phyloP scores from a whole-genome alignment of 768 basidiomycete species.

The Candolleomyces eurysporus region DNA sequence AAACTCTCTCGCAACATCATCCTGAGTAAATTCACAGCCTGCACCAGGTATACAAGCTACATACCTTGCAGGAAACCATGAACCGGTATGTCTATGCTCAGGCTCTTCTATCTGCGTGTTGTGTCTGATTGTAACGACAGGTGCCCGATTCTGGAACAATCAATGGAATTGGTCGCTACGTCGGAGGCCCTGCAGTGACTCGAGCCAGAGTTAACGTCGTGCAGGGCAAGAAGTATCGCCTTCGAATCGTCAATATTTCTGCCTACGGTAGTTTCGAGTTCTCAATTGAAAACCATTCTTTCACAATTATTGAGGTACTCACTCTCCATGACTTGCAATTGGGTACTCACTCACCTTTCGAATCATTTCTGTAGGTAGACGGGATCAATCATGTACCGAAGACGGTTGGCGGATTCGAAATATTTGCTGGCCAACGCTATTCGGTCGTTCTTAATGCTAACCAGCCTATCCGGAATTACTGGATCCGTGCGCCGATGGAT shows the following conservation, averaged over 20 bases:
- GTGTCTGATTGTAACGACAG: background rate
- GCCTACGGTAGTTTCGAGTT: slow-evolving; percentile 42
- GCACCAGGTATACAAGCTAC: slow-evolving; percentile 5
- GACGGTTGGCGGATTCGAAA: slow-evolving; percentile 31
- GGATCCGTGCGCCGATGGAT: slow-evolving; percentile 24
- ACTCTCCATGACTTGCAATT: background rate
- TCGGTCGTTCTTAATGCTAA: slow-evolving; percentile 34
- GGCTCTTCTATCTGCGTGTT: background rate
- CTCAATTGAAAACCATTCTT: slow-evolving; percentile 31
- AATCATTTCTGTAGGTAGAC: slow-evolving; percentile 29
- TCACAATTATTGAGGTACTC: slow-evolving; percentile 19
- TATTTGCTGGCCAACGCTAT: slow-evolving; percentile 44
- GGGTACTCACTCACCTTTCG: slow-evolving; percentile 17
- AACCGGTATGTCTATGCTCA: background rate
- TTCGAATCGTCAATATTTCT: slow-evolving; percentile 51
- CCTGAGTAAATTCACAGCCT: background rate
- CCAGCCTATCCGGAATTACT: slow-evolving; percentile 37
- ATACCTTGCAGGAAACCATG: slow-evolving; percentile 4
- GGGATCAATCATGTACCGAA: slow-evolving; percentile 24
- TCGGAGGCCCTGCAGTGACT: slow-evolving; percentile 35
- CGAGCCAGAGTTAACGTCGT: slow-evolving; percentile 42
- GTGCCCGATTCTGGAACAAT: slow-evolving; percentile 40
- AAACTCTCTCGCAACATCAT: background rate
- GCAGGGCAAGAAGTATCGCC: slow-evolving; percentile 45
- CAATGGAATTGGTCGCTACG: slow-evolving; percentile 44